Evolutionary conservation across 441 rosid genomes (phyloP), one percentile per base, ranked within the genome.

Genomic region (Biscutella laevigata): DNA sequence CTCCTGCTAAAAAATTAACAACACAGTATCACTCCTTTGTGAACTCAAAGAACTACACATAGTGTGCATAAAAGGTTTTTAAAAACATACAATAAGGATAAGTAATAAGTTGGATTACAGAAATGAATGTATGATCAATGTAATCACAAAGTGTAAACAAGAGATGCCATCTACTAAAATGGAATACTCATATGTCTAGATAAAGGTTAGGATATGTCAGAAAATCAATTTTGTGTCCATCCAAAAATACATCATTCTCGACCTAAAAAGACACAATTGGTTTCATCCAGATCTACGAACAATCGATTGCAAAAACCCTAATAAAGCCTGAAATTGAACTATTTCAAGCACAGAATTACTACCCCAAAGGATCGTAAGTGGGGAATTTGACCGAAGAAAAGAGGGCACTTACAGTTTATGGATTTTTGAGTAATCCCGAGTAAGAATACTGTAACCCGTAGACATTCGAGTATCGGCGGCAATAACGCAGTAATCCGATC

Each of bases 381-480:
- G n/a, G 0, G 13, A 61, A 22, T n/a, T 38, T 1, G 17, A 43
- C 6, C 52, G 3, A 35, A 17, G 7, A 29, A 24, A n/a, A 7
- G 17, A n/a, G 42, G 10, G 10, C 5, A 14, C 58, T 79, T 64
- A 94, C 97, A 89, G 70, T 71, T 81, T 70, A 69, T 72, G 78
- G 62, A 86, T 80, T 77, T 94, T 84, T 58, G 97, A 94, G 87
- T 86, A 89, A 25, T 94, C 97, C 25, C 99, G 96, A 27, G 82
- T 71, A 51, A 94, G 94, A 57, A 88, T 84, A 66, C 67, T 86
- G 79, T 88, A 92, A 28, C 99, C 97, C 1, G 88, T 77, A 28
- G 96, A 88, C 96, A 88, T 78, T 4, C 96, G 81, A 36, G 97
- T 86, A 69, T 88, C 99, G 4, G 97, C 94, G 0, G 99, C 96